Evolutionary conservation across 2,329 filamentous ascomycete genomes (phyloP).

Genomic region (Zymoseptoria tritici): DNA sequence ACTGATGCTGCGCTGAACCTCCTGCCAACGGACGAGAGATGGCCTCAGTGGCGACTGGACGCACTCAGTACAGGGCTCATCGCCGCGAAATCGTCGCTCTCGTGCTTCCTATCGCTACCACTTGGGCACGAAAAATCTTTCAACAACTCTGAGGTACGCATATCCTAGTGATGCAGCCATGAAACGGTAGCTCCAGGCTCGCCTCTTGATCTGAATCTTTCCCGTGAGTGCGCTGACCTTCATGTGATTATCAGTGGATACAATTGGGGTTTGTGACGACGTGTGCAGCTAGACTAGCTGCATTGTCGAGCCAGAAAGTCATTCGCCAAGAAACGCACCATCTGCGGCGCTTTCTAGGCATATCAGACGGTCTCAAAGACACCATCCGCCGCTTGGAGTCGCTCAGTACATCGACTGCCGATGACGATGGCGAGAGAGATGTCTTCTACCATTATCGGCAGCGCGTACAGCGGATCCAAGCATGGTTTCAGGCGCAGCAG

Average conservation of each 20-base stretch:
- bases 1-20: not conserved
- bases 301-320: not conserved
- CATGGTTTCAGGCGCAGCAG: not conserved
- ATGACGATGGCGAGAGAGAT: not conserved
- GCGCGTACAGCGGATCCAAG: not conserved
- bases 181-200: not conserved
- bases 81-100: not conserved
- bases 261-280: not conserved
- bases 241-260: not conserved
- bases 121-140: not conserved
- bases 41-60: not conserved
- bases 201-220: not conserved
- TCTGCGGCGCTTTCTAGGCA: not conserved
- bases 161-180: no score
- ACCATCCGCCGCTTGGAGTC: not conserved
- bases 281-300: not conserved
- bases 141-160: not conserved
- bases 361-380: not conserved
- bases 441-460: not conserved
- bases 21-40: not conserved
- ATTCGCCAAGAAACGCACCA: not conserved
- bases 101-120: not conserved
- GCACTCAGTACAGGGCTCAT: not conserved
- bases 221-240: not conserved
- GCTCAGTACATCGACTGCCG: not conserved